A percentile compares a stretch with the other conserved stretches of the same genome.
These are phyloP conservation scores for Ogataea corticis DNA, from an alignment of 805 yeast species.

Conservation along the genomic window DNA sequence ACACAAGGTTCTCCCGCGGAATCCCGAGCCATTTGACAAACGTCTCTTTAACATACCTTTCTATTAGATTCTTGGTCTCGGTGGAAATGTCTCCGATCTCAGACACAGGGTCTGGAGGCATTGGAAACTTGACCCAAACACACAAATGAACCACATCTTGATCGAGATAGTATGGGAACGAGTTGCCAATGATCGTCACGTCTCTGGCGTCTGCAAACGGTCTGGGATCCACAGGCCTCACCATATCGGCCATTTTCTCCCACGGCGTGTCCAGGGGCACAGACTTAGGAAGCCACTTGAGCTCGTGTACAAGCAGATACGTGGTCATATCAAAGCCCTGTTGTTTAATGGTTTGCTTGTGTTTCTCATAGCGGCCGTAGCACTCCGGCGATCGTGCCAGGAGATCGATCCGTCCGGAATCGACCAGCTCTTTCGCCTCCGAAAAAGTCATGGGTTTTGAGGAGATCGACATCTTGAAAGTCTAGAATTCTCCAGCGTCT, in stretches of 20 bases:
- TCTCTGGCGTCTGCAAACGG: slow-evolving; percentile 46
- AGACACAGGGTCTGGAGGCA: slow-evolving; percentile 52
- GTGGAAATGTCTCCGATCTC: slow-evolving; percentile 52
- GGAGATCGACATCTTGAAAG: slow-evolving; percentile 14
- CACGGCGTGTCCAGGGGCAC: slow-evolving; percentile 19
- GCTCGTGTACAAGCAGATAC: slow-evolving; percentile 46
- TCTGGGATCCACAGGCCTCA: slow-evolving; percentile 35
- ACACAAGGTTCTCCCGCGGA: slow-evolving; percentile 42
- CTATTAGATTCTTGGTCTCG: slow-evolving; percentile 42
- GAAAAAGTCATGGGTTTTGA: slow-evolving; percentile 48
- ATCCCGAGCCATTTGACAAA: slow-evolving; percentile 47
- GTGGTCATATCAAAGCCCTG: slow-evolving; percentile 45
- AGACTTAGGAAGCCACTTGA: slow-evolving; percentile 48
- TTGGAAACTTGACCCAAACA: slow-evolving; percentile 63
- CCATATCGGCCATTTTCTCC: slow-evolving; percentile 11
- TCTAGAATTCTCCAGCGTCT: too few relatives aligned
- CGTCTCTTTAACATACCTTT: slow-evolving; percentile 46
- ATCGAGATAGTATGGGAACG: slow-evolving; percentile 67
- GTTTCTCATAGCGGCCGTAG: slow-evolving; percentile 45
- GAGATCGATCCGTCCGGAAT: slow-evolving; percentile 42
- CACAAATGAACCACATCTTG: slow-evolving; percentile 55
- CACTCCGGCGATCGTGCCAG: slow-evolving; percentile 50
- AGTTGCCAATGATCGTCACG: slow-evolving; percentile 50
- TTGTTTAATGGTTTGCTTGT: slow-evolving; percentile 41
- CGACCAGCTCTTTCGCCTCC: slow-evolving; percentile 40